These are phyloP conservation scores for Turnera subulata DNA, from an alignment of 345 rosid genomes.

Conservation along the genomic window DNA sequence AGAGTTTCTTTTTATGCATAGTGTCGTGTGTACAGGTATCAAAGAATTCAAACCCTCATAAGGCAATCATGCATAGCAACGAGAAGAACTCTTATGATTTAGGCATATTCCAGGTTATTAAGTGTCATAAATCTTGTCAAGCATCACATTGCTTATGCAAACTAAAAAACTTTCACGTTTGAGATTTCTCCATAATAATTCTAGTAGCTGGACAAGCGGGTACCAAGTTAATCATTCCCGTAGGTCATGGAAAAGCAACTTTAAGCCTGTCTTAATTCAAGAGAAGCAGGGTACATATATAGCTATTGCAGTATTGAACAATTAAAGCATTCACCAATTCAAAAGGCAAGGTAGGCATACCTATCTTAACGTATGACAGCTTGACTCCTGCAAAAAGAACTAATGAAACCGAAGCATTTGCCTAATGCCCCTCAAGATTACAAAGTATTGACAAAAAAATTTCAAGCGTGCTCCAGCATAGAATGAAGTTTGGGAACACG, in stretches of 20 bases:
- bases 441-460: constrained; percentile 13
- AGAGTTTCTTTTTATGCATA: too few relatives aligned
- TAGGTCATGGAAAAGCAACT: too few relatives aligned
- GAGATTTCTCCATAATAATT: background rate
- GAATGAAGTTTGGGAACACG: constrained; percentile 73
- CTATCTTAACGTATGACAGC: constrained; percentile 19
- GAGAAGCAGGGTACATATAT: background rate
- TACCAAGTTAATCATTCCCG: background rate
- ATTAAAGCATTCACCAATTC: background rate
- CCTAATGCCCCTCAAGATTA: constrained; percentile 9
- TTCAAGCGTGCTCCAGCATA: constrained; percentile 64
- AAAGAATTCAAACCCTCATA: too few relatives aligned
- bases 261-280: background rate
- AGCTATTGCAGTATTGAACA: constrained; percentile 5
- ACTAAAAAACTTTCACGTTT: too few relatives aligned
- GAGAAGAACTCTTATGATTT: too few relatives aligned
- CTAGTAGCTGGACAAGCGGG: background rate
- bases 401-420: constrained; percentile 18
- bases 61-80: too few relatives aligned
- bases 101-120: too few relatives aligned
- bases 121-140: background rate
- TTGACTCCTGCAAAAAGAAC: constrained; percentile 6
- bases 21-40: too few relatives aligned
- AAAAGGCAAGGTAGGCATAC: constrained; percentile 13
- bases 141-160: background rate